Evolutionary conservation across 768 basidiomycete species (phyloP), one percentile per base, ranked within the genome.

Genomic region (Tephrocybe sp.): DNA sequence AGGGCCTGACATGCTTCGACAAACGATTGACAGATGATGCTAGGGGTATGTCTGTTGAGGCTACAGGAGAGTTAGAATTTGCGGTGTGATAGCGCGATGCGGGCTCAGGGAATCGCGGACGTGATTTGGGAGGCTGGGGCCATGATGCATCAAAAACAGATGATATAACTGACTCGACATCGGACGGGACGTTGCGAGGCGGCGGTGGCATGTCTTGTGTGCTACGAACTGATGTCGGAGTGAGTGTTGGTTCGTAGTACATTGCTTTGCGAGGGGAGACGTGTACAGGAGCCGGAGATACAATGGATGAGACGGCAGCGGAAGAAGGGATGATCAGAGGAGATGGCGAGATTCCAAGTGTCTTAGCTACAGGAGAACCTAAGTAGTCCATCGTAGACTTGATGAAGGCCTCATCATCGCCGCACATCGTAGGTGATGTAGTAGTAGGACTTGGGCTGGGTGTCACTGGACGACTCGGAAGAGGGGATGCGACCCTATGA

Each of bases 371-470:
- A 2, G 76, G 73, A 11, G 73, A 77, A 9, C 69, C 68, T n/a
- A 79, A 62, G 46, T 79, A 77, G 20, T 69, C 66, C 32, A 75
- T 48, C 1, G 77, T 78, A 7, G 75, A 75, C 6, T 60, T 63
- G 59, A 72, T 68, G 60, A 78, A 77, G 0, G 65, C 65, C 7
- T 67, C 65, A 48, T 78, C 75, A 10, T 74, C 72, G 11, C 46
- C 31, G 34, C 43, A 51, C 14, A 48, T 26, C 8, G 49, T 48
- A 10, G 46, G 54, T 0, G 58, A 52, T 45, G 56, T 36, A 22
- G 55, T 49, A 39, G 34, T 67, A 5, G 64, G 59, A 23, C 65
- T 69, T 9, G 67, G 61, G 35, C 53, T 64, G 1, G 66, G 59
- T 49, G 48, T 55, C 58, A 57, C 45, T 26, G 44, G 63, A 2